Base-by-base conservation (phyloP, 306 rosid genomes). In the Quercus dentata region DNA sequence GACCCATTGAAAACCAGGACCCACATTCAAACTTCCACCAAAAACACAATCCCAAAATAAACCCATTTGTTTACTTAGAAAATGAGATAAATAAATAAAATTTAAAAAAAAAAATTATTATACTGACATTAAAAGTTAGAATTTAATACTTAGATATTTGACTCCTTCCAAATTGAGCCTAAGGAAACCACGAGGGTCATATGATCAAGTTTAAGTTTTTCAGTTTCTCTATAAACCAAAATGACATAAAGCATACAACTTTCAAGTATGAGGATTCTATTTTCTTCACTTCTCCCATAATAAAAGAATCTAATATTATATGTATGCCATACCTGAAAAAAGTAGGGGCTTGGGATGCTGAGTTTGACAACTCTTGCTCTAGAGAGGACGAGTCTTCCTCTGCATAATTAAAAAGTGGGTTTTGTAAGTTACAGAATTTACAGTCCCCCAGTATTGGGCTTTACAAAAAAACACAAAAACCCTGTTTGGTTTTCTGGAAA, bases 311-410 rank as follows among this genome's bases (percentile, higher is more conserved):
- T 4, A 57, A 14, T 5, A 46, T 5, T 74, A 71, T 38, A 71
- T 49, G 67, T 31, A 78, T 20, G 31, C 13, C 23, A 30, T 46
- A 88, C 97, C 97, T 77, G 77, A 79, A 49, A 79, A 69, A 54
- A 71, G 82, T 59, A 7, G 80, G 5, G 25, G 78, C n/a, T 18
- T 58, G 72, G 74, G 88, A 64, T 67, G 91, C 83, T 76, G 84
- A 51, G 35, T 20, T 76, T 52, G 86, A 56, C 69, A 49, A 76
- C 44, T 76, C 87, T 9, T 78, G 83, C 56, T 81, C 82, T 46
- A 71, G 59, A 17, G 73, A 67, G 72, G 25, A 84, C 46, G 79
- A 89, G 74, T 65, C 88, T 79, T 83, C 84, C 20, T 77, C 87
- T 88, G 85, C 76, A 86, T 70, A 73, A 67, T 1, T 11, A 67